A percentile compares a stretch with the other conserved stretches of the same genome.
phyloP scores from a whole-genome alignment of 768 basidiomycete species.

The Tephrocybe sp. region DNA sequence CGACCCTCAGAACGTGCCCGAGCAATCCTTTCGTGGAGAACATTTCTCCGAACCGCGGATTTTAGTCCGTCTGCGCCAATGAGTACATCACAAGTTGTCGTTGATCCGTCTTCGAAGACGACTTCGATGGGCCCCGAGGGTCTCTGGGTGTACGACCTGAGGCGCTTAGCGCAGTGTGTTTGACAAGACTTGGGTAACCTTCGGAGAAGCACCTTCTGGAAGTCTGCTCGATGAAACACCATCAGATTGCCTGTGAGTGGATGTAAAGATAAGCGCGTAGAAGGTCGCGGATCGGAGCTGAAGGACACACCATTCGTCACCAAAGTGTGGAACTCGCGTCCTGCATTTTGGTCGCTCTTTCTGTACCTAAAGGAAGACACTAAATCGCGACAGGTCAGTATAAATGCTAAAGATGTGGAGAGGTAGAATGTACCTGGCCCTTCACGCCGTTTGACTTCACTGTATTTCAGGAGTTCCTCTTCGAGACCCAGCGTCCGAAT shows the following conservation, averaged over 20 bases:
- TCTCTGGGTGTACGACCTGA: slow-evolving; percentile 54
- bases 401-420: background rate
- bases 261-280: slow-evolving; percentile 11
- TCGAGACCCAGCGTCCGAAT: slow-evolving; percentile 47
- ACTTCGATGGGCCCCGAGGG: slow-evolving; percentile 43
- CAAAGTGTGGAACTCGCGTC: slow-evolving; percentile 53
- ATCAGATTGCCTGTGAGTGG: slow-evolving; percentile 44
- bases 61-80: slow-evolving; percentile 72
- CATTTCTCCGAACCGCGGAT: slow-evolving; percentile 47
- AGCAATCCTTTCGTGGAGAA: slow-evolving; percentile 38
- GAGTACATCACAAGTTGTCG: slow-evolving; percentile 61
- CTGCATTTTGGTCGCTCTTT: slow-evolving; percentile 59
- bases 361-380: slow-evolving; percentile 56
- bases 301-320: slow-evolving; percentile 53
- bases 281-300: background rate
- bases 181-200: slow-evolving; percentile 45
- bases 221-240: slow-evolving; percentile 66
- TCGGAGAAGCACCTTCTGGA: slow-evolving; percentile 57
- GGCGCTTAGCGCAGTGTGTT: slow-evolving; percentile 56
- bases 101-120: slow-evolving; percentile 62
- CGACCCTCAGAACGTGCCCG: slow-evolving; percentile 33
- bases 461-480: slow-evolving; percentile 39
- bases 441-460: slow-evolving; percentile 36
- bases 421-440: slow-evolving; percentile 35
- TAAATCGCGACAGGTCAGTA: slow-evolving; percentile 22